Base-by-base conservation (phyloP, 2,329 filamentous ascomycete species). In the Ceratocystis lukuohia region DNA sequence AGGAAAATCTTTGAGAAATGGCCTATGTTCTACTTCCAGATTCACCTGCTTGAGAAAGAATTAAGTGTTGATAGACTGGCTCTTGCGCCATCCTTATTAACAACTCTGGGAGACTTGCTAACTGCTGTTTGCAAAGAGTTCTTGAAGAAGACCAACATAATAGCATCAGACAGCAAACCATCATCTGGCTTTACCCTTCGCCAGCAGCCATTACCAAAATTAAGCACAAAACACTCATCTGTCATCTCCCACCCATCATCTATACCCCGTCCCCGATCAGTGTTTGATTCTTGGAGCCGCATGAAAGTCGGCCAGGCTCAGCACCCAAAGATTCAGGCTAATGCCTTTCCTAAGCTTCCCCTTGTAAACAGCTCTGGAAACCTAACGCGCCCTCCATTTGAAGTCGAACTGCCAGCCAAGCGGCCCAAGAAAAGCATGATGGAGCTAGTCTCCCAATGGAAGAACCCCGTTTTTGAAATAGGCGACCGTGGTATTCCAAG, bases 11-110 rank as follows among this genome's bases (percentile, higher is more conserved):
- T 92, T 8, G 91, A 96, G 71, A 82, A 84, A 63, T 94, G 90
- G 85, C 91, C 93, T 0, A 93, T 93, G 86, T 97, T 96, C 71
- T 88, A 86, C 71, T 76, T 97, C n/a, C 84, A 84, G 33, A 82
- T 96, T 45, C 76, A 79, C 1, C 71, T 81, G 48, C 66, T 65
- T 25, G 65, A 61, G 59, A 66, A 20, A 64, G 65, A 20, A 64
- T 4, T 46, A 2, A 56, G 45, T 17, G 8, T 62, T 10, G 62
- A 65, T n/a, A 28, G 50, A 45, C 59, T 62, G 20, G 53, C 65
- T 45, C 64, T 61, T 5, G 44, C 61, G 30, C 44, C 61, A n/a
- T 41, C 33, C 15, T n/a, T 44, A 25, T 17, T 66, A 2, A 48
- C n/a, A 22, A 41, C 56, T 6, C n/a, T 69, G 10, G 70, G 82